Evolutionary conservation across 805 yeast genomes (phyloP).

Genomic region (Schizosaccharomyces japonicus): DNA sequence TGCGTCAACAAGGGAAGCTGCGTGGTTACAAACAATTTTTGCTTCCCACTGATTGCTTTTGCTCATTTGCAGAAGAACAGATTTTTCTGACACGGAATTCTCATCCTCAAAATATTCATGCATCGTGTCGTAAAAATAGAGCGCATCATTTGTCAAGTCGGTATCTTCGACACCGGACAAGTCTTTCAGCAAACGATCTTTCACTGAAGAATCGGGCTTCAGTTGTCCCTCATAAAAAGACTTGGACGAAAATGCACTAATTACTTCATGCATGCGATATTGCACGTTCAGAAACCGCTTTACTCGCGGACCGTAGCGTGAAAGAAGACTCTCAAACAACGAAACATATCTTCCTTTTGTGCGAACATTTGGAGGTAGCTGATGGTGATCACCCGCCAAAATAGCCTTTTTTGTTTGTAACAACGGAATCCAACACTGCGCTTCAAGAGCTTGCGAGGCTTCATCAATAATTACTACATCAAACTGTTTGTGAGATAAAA

Average conservation of each 20-base stretch:
- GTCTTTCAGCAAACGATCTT: slow-evolving; percentile 28
- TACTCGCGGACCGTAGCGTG: slow-evolving; percentile 23
- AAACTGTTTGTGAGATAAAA: slow-evolving; percentile 23
- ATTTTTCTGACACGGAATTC: slow-evolving; percentile 33
- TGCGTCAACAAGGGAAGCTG: slow-evolving; percentile 24
- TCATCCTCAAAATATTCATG: slow-evolving; percentile 34
- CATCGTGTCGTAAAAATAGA: slow-evolving; percentile 80
- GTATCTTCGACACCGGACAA: slow-evolving; percentile 25
- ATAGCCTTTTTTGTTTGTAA: slow-evolving; percentile 36
- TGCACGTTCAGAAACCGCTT: slow-evolving; percentile 47
- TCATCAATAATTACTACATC: slow-evolving; percentile 79
- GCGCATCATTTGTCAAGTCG: slow-evolving; percentile 32
- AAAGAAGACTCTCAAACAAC: slow-evolving; percentile 54
- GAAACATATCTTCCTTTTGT: slow-evolving; percentile 32
- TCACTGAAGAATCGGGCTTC: slow-evolving; percentile 37
- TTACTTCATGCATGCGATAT: slow-evolving; percentile 61
- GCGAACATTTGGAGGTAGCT: slow-evolving; percentile 75
- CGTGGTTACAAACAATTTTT: slow-evolving; percentile 32
- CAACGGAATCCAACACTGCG: slow-evolving; percentile 90
- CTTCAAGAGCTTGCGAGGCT: slow-evolving; percentile 81
- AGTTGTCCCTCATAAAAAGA: slow-evolving; percentile 40
- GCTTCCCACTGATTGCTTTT: slow-evolving; percentile 63
- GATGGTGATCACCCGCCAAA: slow-evolving; percentile 83
- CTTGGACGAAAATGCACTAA: slow-evolving; percentile 57
- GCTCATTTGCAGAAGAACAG: slow-evolving; percentile 22